Evolutionary conservation across 768 basidiomycete genomes (phyloP), one percentile per base, ranked within the genome.

Genomic region (Russula sp.): DNA sequence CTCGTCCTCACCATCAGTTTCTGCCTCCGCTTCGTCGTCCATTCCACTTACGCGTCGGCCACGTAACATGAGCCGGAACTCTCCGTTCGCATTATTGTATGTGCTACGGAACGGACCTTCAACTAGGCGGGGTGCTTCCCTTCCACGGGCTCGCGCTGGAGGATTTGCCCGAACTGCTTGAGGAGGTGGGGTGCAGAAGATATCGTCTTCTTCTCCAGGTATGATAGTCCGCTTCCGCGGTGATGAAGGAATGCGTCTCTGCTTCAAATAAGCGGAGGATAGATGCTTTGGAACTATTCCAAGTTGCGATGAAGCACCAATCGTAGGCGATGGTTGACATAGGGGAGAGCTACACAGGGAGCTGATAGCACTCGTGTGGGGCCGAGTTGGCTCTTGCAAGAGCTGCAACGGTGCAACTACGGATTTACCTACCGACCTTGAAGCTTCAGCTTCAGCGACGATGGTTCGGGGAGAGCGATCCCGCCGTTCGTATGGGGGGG

Each of bases 21-120:
- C 56, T 5, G 20, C 45, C 34, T 46, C 56, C 5, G 20, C 45
- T 25, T 46, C 63, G n/a, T 58, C 49, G 10, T 58, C 56, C 3
- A 55, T 59, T 56, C 60, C 60, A 34, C 53, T 65, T 42, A 55
- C 57, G 7, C 38, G 63, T 18, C 57, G 58, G 29, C 42, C 46
- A 35, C 36, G 60, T 6, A 46, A 34, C 46, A 55, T 50, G 34
- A 61, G 42, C 11, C 56, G 61, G 10, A 56, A 14, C 11, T 50
- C 50, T 4, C 66, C 68, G 1, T 56, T 64, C 22, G 62, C 50
- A 57, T 68, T 67, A 8, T 66, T 65, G 29, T 70, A 66, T 38
- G 66, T 65, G 50, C 60, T 68, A 49, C 65, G 68, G 51, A 66
- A 70, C 7, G 69, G 61, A 9, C 71, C 69, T 32, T 70, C 66